phyloP scores from a whole-genome alignment of 140 eudicot genomes.

The Stevia rebaudiana region DNA sequence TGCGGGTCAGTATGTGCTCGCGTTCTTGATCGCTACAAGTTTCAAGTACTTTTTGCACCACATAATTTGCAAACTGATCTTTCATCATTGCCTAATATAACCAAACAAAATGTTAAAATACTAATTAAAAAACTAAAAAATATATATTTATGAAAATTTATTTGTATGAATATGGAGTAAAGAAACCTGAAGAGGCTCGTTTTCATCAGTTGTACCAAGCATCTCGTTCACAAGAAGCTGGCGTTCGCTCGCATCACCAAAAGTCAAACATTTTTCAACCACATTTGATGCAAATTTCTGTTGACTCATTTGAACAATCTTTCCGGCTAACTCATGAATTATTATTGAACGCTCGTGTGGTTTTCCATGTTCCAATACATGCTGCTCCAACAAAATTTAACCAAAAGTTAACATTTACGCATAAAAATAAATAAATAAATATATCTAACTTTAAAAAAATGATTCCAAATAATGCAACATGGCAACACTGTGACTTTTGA shows the following conservation, averaged over 20 bases:
- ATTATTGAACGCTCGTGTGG: slow-evolving; percentile 73
- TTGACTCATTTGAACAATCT: slow-evolving; percentile 91
- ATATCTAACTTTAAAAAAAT: too few relatives aligned
- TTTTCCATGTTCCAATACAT: slow-evolving; percentile 82
- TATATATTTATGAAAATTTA: not conserved
- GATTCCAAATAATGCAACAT: too few relatives aligned
- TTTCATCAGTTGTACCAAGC: slow-evolving; percentile 94
- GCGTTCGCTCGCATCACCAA: slow-evolving; percentile 67
- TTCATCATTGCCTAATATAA: slow-evolving; percentile 91
- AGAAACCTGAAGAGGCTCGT: slow-evolving; percentile 95
- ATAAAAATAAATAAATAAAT: too few relatives aligned
- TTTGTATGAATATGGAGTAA: not conserved
- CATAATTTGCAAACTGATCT: slow-evolving; percentile 96
- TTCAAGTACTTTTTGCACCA: slow-evolving; percentile 96
- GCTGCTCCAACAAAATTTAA: slow-evolving; percentile 34
- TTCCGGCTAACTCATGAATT: slow-evolving; percentile 73
- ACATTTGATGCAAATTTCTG: slow-evolving; percentile 96
- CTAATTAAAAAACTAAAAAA: not conserved
- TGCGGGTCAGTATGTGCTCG: slow-evolving; percentile 73
- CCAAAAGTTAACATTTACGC: not conserved
- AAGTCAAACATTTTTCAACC: slow-evolving; percentile 85
- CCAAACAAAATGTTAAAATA: not conserved
- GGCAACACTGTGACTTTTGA: too few relatives aligned
- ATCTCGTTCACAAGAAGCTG: slow-evolving; percentile 78
- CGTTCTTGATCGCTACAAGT: slow-evolving; percentile 95